Conservation (phyloP, 768 basidiomycete genomes). For the Suillus brevipes region DNA sequence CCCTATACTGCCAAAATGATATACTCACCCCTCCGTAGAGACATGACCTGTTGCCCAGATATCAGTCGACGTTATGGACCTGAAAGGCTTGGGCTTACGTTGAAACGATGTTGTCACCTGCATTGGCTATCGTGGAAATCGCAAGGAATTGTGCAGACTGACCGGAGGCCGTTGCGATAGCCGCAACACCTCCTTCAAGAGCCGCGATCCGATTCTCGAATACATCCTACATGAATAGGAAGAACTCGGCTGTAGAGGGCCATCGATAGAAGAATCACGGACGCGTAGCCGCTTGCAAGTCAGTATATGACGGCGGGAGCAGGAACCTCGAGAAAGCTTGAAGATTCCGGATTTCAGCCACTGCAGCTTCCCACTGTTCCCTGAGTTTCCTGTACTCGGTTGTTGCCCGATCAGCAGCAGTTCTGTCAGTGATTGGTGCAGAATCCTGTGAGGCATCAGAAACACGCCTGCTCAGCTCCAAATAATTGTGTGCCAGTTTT, state of each 20-base stretch:
- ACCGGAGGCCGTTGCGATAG: slow-evolving; percentile 56
- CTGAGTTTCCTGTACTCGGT: too few species aligned
- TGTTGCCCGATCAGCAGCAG: too few species aligned
- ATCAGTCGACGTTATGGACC: background rate
- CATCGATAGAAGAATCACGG: slow-evolving; percentile 20
- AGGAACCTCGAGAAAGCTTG: too few species aligned
- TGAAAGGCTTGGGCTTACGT: slow-evolving; percentile 37
- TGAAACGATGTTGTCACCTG: slow-evolving; percentile 67
- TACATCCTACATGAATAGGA: slow-evolving; percentile 44
- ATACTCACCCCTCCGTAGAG: slow-evolving; percentile 59
- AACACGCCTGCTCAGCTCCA: too few species aligned
- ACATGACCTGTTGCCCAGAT: slow-evolving; percentile 37
- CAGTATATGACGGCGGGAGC: too few species aligned
- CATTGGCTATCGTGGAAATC: slow-evolving; percentile 47
- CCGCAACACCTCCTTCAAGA: slow-evolving; percentile 62
- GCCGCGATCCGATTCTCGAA: slow-evolving; percentile 67
- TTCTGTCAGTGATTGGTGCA: too few species aligned
- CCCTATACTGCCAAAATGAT: background rate
- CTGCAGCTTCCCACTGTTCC: too few species aligned
- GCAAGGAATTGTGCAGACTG: slow-evolving; percentile 65
- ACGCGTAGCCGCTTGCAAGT: too few species aligned
- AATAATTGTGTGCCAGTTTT: too few species aligned
- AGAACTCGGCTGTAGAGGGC: background rate
- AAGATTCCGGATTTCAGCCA: too few species aligned
- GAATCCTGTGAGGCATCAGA: too few species aligned